A percentile compares a stretch with the other conserved stretches of the same genome.
phyloP scores from a whole-genome alignment of 129 eudicot genomes.

The Centaurea solstitialis region DNA sequence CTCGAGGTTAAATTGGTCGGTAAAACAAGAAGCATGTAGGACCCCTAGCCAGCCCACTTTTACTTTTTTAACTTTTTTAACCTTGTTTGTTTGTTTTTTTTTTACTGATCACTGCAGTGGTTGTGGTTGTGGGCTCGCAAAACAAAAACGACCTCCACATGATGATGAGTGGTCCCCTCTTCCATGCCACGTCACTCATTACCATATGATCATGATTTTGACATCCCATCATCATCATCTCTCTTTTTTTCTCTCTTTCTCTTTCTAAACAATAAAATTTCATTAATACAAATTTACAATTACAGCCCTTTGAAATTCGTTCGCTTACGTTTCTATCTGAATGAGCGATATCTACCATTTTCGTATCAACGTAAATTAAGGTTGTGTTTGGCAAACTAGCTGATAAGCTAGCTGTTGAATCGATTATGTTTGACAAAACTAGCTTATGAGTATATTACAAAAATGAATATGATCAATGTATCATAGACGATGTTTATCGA shows the following conservation, averaged over 20 bases:
- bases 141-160: constrained; percentile 27
- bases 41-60: background rate
- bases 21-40: constrained; percentile 27
- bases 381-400: too few relatives aligned
- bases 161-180: constrained; percentile 35
- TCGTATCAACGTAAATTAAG: background rate
- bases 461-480: too few relatives aligned
- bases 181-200: constrained; percentile 38
- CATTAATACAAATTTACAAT: background rate
- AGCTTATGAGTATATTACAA: too few relatives aligned
- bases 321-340: background rate
- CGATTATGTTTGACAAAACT: too few relatives aligned
- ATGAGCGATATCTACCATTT: background rate
- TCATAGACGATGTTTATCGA: too few relatives aligned
- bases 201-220: constrained; percentile 34
- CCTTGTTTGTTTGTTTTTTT: constrained; percentile 18
- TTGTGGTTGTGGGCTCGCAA: constrained; percentile 19
- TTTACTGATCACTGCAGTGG: constrained; percentile 26
- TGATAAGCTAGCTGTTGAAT: too few relatives aligned
- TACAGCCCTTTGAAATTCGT: background rate
- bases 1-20: constrained; percentile 41
- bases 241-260: background rate
- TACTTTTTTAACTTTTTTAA: constrained; percentile 10
- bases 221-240: constrained; percentile 3
- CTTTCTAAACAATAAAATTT: background rate